Conservation (phyloP, 2,329 filamentous ascomycete genomes). For the Diaporthe australafricana region DNA sequence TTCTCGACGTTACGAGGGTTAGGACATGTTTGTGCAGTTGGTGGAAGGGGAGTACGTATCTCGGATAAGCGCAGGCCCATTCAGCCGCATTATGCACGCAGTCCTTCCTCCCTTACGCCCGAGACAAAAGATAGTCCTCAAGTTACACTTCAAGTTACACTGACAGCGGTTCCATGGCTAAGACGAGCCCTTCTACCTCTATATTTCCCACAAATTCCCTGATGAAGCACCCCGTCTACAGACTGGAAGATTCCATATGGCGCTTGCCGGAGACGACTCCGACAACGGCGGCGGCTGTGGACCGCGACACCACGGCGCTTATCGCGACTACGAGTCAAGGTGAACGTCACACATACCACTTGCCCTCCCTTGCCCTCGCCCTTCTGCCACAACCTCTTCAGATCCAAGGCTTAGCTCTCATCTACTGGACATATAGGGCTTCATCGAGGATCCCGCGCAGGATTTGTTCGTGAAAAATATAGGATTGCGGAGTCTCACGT, state of each 20-base stretch:
- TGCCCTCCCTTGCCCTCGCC: background rate
- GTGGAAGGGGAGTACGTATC: background rate
- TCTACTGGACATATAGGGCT: background rate
- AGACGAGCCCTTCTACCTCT: background rate
- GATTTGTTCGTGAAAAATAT: background rate
- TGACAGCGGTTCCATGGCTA: background rate
- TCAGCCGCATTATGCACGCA: conserved; percentile 12
- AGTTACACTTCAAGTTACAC: conserved; percentile 17
- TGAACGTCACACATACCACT: conserved; percentile 26
- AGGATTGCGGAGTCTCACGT: background rate
- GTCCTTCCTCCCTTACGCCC: background rate
- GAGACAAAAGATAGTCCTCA: background rate
- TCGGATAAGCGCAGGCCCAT: conserved; percentile 6
- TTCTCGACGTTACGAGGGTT: conserved; percentile 12
- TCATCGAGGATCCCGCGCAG: background rate
- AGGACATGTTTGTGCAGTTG: background rate
- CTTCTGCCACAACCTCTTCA: background rate
- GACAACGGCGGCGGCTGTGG: conserved; percentile 33
- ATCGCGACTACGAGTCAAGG: conserved; percentile 29
- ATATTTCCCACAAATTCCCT: background rate
- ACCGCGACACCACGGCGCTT: conserved; percentile 21
- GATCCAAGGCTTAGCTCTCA: background rate
- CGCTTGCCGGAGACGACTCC: conserved; percentile 25
- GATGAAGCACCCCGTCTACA: background rate
- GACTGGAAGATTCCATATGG: conserved; percentile 4